Conservation (phyloP, 805 yeast species). For the Starmerella kuoi region DNA sequence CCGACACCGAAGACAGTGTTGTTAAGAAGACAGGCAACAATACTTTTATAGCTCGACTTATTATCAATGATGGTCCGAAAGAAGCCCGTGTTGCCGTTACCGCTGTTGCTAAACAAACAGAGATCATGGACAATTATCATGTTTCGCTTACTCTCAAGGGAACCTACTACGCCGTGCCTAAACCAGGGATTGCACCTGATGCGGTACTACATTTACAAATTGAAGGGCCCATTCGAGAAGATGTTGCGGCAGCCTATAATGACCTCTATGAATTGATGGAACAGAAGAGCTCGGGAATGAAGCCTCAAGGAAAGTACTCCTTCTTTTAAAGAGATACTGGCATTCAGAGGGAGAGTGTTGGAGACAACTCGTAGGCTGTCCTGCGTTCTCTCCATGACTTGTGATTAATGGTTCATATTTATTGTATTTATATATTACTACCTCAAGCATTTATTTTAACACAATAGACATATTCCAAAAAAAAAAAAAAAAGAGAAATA, state of each 20-base stretch:
- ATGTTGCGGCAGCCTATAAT: slow-evolving; percentile 31
- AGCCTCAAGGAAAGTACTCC: slow-evolving; percentile 8
- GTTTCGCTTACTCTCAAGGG: slow-evolving; percentile 79
- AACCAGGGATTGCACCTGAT: slow-evolving; percentile 11
- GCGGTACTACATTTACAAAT: slow-evolving; percentile 60
- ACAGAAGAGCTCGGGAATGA: slow-evolving; percentile 1
- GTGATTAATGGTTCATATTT: no score
- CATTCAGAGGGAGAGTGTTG: no score
- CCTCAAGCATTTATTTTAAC: no score
- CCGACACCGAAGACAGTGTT: not conserved
- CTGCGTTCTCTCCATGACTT: no score
- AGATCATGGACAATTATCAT: slow-evolving; percentile 22
- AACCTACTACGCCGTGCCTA: slow-evolving; percentile 52
- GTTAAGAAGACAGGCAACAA: not conserved
- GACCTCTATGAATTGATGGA: slow-evolving; percentile 8
- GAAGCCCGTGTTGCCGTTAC: slow-evolving; percentile 26
- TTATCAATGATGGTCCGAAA: slow-evolving; percentile 74
- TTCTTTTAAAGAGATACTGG: slow-evolving; percentile 10
- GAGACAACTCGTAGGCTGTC: no score
- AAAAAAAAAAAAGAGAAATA: not conserved
- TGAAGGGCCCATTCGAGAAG: slow-evolving; percentile 55
- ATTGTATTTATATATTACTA: no score
- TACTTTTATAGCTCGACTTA: slow-evolving; percentile 50
- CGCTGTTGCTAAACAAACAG: slow-evolving; percentile 8
- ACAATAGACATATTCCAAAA: not conserved